Conservation (phyloP, 2,329 filamentous ascomycete species). For the Fusarium newnesense region DNA sequence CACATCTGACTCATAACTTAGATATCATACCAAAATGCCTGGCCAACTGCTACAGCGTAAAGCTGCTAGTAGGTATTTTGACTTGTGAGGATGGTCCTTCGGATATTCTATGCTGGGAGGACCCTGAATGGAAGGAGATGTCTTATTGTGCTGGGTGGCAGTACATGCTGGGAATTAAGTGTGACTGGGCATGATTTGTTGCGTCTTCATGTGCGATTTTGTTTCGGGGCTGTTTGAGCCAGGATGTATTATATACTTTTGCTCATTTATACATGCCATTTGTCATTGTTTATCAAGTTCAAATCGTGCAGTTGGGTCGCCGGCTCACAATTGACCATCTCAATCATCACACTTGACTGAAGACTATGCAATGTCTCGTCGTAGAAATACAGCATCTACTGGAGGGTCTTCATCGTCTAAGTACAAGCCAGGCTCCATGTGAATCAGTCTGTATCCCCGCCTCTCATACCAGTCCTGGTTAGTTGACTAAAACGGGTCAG, state of each 20-base stretch:
- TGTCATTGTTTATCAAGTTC: not conserved
- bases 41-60: too few relatives aligned
- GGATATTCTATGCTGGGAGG: not conserved
- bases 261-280: fast-evolving
- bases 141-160: not conserved
- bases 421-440: conserved; percentile 13
- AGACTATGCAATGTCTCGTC: conserved; percentile 11
- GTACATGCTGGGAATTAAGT: not conserved
- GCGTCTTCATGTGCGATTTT: not conserved
- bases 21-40: too few relatives aligned
- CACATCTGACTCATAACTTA: too few relatives aligned
- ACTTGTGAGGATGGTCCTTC: not conserved
- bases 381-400: conserved; percentile 15
- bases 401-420: not conserved
- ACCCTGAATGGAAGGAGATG: not conserved
- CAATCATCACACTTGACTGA: not conserved
- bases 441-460: conserved; percentile 42
- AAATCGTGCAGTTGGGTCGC: fast-evolving
- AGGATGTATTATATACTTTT: too few relatives aligned
- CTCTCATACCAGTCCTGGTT: conserved; percentile 47
- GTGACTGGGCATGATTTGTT: not conserved
- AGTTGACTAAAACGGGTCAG: conserved; percentile 25
- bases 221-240: not conserved
- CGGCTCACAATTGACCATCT: not conserved
- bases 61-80: not conserved